Evolutionary conservation across 1,284 basidiomycete genomes (phyloP).

Genomic region (Takashimella koratensis): DNA sequence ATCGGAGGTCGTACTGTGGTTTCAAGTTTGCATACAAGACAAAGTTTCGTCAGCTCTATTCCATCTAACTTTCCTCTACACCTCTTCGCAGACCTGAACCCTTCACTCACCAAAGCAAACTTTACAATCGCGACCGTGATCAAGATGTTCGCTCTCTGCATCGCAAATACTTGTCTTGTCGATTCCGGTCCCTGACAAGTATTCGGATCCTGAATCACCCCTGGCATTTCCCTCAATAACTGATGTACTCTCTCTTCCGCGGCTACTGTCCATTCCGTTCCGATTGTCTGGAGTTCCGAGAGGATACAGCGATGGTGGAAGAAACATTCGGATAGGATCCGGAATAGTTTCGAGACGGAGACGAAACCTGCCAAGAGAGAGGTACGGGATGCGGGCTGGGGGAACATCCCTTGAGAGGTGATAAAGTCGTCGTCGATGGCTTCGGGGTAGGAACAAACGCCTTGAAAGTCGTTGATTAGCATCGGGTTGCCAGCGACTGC

Average conservation of each 20-base stretch:
- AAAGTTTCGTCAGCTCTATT: too few relatives aligned
- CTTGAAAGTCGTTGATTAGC: constrained; percentile 49
- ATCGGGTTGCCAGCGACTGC: constrained; percentile 46
- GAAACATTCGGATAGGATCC: constrained; percentile 45
- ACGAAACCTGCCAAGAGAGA: constrained; percentile 48
- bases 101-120: constrained; percentile 44
- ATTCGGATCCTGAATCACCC: constrained; percentile 31
- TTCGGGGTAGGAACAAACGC: constrained; percentile 41
- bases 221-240: constrained; percentile 33
- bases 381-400: constrained; percentile 36
- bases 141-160: constrained; percentile 44
- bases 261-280: constrained; percentile 21
- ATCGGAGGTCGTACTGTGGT: constrained; percentile 35
- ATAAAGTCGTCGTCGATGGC: constrained; percentile 48
- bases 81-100: too few relatives aligned
- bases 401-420: constrained; percentile 47
- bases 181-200: constrained; percentile 15
- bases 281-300: constrained; percentile 19
- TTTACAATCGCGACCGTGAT: constrained; percentile 47
- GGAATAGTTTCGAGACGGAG: constrained; percentile 39
- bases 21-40: background rate
- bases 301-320: constrained; percentile 43
- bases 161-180: constrained; percentile 37
- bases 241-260: constrained; percentile 40
- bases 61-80: too few relatives aligned